Percentiles rank a stretch among this genome's conserved stretches.
Conservation (phyloP, 768 basidiomycete species). For the Russula griseocarnosa region DNA sequence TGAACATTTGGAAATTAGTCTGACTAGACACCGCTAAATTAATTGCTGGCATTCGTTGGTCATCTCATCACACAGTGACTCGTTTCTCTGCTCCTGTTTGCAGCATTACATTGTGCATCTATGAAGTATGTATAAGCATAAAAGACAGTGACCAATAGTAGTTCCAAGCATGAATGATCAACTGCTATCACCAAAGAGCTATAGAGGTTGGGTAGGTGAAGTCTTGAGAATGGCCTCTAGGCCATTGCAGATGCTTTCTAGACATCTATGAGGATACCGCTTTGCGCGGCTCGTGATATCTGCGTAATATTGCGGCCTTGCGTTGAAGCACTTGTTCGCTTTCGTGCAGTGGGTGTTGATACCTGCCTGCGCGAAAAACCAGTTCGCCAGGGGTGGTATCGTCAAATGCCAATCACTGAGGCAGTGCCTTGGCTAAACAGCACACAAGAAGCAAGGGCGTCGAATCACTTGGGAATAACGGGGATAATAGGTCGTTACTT, state of each 20-base stretch:
- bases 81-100: too few species aligned
- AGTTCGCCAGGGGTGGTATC: neutral
- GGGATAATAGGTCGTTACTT: conserved; percentile 48
- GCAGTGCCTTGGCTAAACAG: conserved; percentile 8
- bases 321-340: conserved; percentile 54
- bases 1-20: too few species aligned
- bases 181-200: too few species aligned
- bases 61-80: too few species aligned
- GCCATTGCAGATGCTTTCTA: too few species aligned
- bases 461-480: neutral
- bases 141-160: neutral
- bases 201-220: too few species aligned
- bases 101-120: neutral
- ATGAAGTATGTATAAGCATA: neutral
- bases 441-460: neutral
- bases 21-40: too few species aligned
- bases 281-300: too few species aligned
- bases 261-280: too few species aligned
- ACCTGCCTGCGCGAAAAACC: conserved; percentile 43
- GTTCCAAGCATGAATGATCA: neutral
- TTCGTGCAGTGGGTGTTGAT: conserved; percentile 77
- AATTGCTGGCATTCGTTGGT: too few species aligned
- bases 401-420: conserved; percentile 1
- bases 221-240: too few species aligned
- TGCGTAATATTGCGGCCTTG: conserved; percentile 71